Evolutionary conservation across 225 moss, liverwort and hornwort species (phyloP), one percentile per base, ranked within the genome.

Genomic region (Takakia lepidozioides): DNA sequence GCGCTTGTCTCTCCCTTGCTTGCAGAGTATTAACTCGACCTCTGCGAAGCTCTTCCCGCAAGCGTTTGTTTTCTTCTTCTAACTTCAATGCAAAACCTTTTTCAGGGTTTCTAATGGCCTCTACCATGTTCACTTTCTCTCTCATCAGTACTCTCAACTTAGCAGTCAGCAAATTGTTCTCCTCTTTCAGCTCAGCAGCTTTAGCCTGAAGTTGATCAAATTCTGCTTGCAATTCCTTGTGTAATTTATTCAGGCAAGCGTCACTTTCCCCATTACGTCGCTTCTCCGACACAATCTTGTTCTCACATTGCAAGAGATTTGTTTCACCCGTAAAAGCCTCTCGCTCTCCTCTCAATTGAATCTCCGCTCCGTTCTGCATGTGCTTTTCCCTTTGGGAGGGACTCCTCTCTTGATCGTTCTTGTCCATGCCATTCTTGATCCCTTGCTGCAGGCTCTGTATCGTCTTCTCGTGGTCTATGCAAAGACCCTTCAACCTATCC

Each of bases 361-460:
- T 75, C 60, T 95, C 95, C 10, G 80, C 75, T 18, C 74, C 84
- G 51, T 84, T 95, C 46, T 90, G 44, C 24, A 90, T 80, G 43
- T 80, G 79, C 49, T 90, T 48, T 51, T 95, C 95, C 66, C 80
- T 87, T 56, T 79, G 81, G 10, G 87, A 43, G 13, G 71, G 48
- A 66, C 78, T 78, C 50, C 59, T 73, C 38, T 70, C 74, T 46
- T 85, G 86, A 49, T 70, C 79, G 11, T 76, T 80, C 41, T 72
- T 63, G 38, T 72, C 71, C 51, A 71, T 62, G 37, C 82, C 95
- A 29, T 85, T 84, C 67, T 82, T 82, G 1, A 90, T 63, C 43
- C 82, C 95, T 52, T 85, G 78, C 27, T 75, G 79, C 6, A 90
- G 87, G 21, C 87, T 90, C 30, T 87, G 73, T 14, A 95, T 84